phyloP scores from a whole-genome alignment of 2,329 filamentous ascomycete species.

The Hypoxylon sp. region DNA sequence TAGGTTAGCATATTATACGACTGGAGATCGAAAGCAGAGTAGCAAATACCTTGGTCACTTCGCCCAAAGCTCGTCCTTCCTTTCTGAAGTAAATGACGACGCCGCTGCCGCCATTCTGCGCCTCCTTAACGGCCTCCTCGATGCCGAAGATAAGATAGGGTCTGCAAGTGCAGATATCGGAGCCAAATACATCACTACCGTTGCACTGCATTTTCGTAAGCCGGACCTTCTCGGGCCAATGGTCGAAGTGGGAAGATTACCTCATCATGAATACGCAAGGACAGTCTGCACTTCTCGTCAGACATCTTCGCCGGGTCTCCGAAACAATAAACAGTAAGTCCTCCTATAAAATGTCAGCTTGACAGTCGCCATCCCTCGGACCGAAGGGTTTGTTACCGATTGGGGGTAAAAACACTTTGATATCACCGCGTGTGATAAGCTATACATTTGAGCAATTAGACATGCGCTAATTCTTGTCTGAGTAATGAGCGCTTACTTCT shows the following conservation, averaged over 20 bases:
- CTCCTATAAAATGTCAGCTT: slow-evolving; percentile 63
- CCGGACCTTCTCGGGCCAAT: slow-evolving; percentile 34
- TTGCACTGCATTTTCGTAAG: slow-evolving; percentile 73
- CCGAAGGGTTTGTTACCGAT: slow-evolving; percentile 72
- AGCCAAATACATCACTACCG: slow-evolving; percentile 96
- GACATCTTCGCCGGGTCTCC: slow-evolving; percentile 95
- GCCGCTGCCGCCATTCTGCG: slow-evolving; percentile 91
- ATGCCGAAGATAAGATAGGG: slow-evolving; percentile 98
- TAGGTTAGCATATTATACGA: slow-evolving; percentile 51
- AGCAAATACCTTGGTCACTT: slow-evolving; percentile 87
- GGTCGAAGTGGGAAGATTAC: slow-evolving; percentile 53
- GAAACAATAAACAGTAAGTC: slow-evolving; percentile 96
- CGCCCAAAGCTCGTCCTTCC: slow-evolving; percentile 92
- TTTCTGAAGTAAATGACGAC: slow-evolving; percentile 99
- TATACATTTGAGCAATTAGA: slow-evolving; percentile 51
- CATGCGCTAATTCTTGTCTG: neutral
- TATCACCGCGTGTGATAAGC: slow-evolving; percentile 92
- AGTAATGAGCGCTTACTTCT: slow-evolving; percentile 66
- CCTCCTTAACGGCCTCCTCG: slow-evolving; percentile 96
- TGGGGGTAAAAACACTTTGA: slow-evolving; percentile 95
- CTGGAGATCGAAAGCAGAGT: slow-evolving; percentile 41
- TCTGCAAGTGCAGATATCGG: slow-evolving; percentile 96
- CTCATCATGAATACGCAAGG: slow-evolving; percentile 83
- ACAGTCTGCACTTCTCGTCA: slow-evolving; percentile 82
- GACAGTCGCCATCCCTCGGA: slow-evolving; percentile 4